These are phyloP conservation scores for Coemansia pectinata DNA, from an alignment of 192 early-diverging fungal genomes.

Conservation along the genomic window DNA sequence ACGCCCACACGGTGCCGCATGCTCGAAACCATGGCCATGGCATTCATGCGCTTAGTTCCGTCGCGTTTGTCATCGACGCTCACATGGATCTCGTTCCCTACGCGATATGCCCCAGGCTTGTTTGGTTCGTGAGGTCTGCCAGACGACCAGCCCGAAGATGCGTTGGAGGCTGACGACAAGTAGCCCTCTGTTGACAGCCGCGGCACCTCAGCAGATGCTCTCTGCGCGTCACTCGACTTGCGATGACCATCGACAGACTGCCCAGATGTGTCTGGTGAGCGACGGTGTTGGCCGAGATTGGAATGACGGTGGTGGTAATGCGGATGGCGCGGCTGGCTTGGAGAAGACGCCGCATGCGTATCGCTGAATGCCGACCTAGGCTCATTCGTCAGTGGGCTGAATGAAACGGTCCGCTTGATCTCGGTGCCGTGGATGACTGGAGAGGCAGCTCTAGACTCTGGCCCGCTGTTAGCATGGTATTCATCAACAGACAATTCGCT, in stretches of 20 bases:
- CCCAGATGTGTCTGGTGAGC: neutral
- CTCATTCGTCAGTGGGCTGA: conserved; percentile 8
- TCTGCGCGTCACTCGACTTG: neutral
- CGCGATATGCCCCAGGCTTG: conserved; percentile 37
- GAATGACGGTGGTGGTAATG: neutral
- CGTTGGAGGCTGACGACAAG: conserved; percentile 30
- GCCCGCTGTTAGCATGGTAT: neutral
- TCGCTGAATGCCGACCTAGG: neutral
- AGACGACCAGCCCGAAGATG: conserved; percentile 18
- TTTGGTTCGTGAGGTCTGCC: neutral
- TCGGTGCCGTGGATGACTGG: neutral
- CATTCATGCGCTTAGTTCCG: conserved; percentile 16
- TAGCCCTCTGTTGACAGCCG: conserved; percentile 23
- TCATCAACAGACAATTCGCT: conserved; percentile 24
- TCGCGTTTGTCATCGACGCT: conserved; percentile 27
- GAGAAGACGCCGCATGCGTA: neutral
- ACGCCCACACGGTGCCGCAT: conserved; percentile 42
- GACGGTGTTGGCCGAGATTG: neutral
- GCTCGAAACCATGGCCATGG: conserved; percentile 27
- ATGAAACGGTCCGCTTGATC: conserved; percentile 10
- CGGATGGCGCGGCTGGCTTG: neutral
- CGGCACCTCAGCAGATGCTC: conserved; percentile 13
- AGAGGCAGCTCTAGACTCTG: conserved; percentile 2
- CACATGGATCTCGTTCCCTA: conserved; percentile 23
- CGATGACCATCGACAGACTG: neutral